Evolutionary conservation across 2,329 filamentous ascomycete species (phyloP).

Genomic region (Colletotrichum australisinense): DNA sequence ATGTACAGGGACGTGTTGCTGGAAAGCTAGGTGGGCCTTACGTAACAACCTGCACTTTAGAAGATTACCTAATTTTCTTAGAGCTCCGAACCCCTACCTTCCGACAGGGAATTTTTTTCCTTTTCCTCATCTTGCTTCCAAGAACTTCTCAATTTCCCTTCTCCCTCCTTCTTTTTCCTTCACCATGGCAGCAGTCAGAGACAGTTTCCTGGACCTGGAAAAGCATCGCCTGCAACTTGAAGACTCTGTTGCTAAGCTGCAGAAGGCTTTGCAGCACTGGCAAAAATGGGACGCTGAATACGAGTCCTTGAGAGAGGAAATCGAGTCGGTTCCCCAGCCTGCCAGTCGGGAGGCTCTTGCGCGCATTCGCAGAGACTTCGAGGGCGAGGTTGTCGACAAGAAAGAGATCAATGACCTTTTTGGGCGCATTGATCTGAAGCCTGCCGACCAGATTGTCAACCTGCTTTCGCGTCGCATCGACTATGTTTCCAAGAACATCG

Average conservation of each 20-base stretch:
- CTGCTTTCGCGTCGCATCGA: conserved; percentile 82
- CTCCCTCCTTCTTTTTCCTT: not conserved
- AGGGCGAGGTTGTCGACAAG: conserved; percentile 71
- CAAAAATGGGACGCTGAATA: conserved; percentile 93
- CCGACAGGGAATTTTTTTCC: conserved; percentile 26
- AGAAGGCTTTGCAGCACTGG: conserved; percentile 86
- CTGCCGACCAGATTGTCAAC: conserved; percentile 72
- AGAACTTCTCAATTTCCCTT: not conserved
- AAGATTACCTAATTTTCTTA: conserved; percentile 23
- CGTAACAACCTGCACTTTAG: not conserved
- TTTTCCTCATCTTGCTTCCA: not conserved
- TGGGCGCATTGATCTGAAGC: conserved; percentile 58
- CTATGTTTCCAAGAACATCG: conserved; percentile 87
- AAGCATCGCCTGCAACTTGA: conserved; percentile 81
- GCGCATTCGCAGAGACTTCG: conserved; percentile 67
- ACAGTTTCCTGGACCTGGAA: conserved; percentile 76
- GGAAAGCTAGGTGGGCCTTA: not conserved
- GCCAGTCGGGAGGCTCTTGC: conserved; percentile 66
- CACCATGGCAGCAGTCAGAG: conserved; percentile 54
- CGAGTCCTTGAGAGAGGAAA: conserved; percentile 86
- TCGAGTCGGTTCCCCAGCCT: conserved; percentile 65
- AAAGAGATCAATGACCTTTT: conserved; percentile 65
- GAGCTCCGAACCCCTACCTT: conserved; percentile 16
- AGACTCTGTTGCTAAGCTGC: conserved; percentile 78
- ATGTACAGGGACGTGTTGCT: not conserved